phyloP scores from a whole-genome alignment of 768 basidiomycete genomes.

The Paxillus rubicundulus region DNA sequence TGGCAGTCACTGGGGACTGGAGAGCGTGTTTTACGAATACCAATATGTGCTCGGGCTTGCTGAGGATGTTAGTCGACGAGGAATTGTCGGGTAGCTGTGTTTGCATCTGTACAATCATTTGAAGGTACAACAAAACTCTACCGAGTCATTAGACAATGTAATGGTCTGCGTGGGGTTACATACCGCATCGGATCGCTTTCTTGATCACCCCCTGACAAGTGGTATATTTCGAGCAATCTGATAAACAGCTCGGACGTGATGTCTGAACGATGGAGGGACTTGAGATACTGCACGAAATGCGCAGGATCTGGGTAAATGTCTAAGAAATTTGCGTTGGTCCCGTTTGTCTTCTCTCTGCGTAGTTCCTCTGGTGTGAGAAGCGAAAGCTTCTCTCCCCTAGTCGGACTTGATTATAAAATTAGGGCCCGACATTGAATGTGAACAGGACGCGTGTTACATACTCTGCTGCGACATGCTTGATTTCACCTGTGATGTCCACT shows the following conservation, averaged over 20 bases:
- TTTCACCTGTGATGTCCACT: conserved; percentile 52
- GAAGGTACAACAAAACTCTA: conserved; percentile 72
- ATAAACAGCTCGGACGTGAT: conserved; percentile 75
- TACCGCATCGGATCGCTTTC: conserved; percentile 26
- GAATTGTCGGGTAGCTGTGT: conserved; percentile 56
- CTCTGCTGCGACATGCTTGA: conserved; percentile 39
- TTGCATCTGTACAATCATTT: conserved; percentile 82
- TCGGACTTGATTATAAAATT: conserved; percentile 4
- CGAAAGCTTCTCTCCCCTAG: conserved; percentile 31
- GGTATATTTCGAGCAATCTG: conserved; percentile 68
- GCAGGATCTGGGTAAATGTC: conserved; percentile 73
- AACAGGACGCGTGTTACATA: conserved; percentile 30
- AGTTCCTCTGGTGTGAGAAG: conserved; percentile 55
- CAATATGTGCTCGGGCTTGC: conserved; percentile 69
- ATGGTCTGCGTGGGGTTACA: background rate
- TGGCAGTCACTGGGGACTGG: conserved; percentile 34
- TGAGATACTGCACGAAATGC: conserved; percentile 65
- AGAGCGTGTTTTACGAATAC: conserved; percentile 80
- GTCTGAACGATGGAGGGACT: conserved; percentile 62
- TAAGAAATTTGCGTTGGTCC: conserved; percentile 52
- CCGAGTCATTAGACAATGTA: conserved; percentile 4
- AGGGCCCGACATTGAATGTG: background rate
- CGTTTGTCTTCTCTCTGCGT: conserved; percentile 38
- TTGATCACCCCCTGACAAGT: conserved; percentile 21
- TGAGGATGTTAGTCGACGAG: conserved; percentile 54